Percentiles rank a stretch among this genome's conserved stretches.
phyloP scores from a whole-genome alignment of 2,329 filamentous ascomycete genomes.

The Penicillium sp. region DNA sequence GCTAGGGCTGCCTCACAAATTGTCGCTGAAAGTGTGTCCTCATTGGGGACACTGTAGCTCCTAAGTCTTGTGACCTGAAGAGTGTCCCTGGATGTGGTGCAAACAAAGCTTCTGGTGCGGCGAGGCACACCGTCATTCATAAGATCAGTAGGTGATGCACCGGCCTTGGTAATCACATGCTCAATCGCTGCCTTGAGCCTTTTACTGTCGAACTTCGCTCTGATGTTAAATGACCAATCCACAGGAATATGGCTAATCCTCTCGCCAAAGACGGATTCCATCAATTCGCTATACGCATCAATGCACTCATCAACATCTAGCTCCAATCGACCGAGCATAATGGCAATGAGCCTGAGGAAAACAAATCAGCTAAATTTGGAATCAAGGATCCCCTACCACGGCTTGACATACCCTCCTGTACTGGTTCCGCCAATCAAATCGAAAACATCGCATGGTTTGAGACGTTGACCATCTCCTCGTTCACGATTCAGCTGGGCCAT shows the following conservation, averaged over 20 bases:
- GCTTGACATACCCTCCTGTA: slow-evolving; percentile 25
- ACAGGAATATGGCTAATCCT: slow-evolving; percentile 9
- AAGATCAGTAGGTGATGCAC: neutral
- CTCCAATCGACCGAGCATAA: slow-evolving; percentile 40
- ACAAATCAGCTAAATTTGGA: neutral
- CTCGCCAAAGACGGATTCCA: slow-evolving; percentile 27
- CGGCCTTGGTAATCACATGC: slow-evolving; percentile 9
- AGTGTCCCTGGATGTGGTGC: slow-evolving; percentile 17
- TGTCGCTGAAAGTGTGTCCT: slow-evolving; percentile 10
- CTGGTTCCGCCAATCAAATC: slow-evolving; percentile 24
- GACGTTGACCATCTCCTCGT: slow-evolving; percentile 11
- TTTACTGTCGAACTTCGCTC: slow-evolving; percentile 12
- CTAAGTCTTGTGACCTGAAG: slow-evolving; percentile 10
- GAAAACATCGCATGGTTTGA: slow-evolving; percentile 24
- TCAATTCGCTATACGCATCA: slow-evolving; percentile 28
- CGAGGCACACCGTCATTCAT: slow-evolving; percentile 10
- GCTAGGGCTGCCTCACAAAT: slow-evolving; percentile 57
- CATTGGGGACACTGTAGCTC: slow-evolving; percentile 8
- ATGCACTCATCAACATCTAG: slow-evolving; percentile 39
- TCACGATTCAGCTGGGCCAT: slow-evolving; percentile 33
- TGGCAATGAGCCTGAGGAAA: slow-evolving; percentile 32
- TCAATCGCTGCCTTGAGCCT: slow-evolving; percentile 11
- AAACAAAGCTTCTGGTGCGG: slow-evolving; percentile 11
- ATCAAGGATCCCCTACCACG: neutral
- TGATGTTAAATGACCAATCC: slow-evolving; percentile 11